Conservation (phyloP, 2,329 filamentous ascomycete genomes). For the Raffaelea arxii region DNA sequence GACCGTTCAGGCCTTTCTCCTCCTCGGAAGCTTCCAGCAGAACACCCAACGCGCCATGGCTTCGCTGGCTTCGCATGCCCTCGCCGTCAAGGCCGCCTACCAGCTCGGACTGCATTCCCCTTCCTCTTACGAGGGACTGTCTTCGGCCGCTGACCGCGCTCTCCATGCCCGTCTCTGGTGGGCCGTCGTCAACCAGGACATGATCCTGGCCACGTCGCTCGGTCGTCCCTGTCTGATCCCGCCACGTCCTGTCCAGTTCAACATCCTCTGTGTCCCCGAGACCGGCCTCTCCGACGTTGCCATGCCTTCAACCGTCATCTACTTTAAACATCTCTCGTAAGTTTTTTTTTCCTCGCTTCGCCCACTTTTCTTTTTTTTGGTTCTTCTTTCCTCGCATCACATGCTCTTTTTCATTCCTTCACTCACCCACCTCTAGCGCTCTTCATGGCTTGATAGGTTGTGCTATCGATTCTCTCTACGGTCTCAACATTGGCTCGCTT, state of each 20-base stretch:
- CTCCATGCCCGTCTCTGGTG: conserved; percentile 21
- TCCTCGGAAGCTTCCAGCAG: conserved; percentile 23
- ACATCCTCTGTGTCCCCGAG: neutral
- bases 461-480: conserved; percentile 9
- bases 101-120: conserved; percentile 24
- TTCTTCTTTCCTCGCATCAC: neutral
- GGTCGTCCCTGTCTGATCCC: conserved; percentile 15
- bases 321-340: conserved; percentile 6
- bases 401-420: neutral
- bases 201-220: conserved; percentile 14
- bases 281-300: neutral
- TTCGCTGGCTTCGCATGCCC: conserved; percentile 20
- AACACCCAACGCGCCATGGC: conserved; percentile 24
- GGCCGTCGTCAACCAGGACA: conserved; percentile 21
- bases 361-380: neutral
- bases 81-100: conserved; percentile 22
- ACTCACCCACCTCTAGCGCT: neutral
- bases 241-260: conserved; percentile 5
- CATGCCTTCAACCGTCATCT: conserved; percentile 1
- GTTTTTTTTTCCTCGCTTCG: no score
- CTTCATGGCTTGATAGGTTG: conserved; percentile 8
- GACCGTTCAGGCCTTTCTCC: conserved; percentile 20
- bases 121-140: conserved; percentile 16
- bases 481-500: conserved; percentile 9
- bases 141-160: conserved; percentile 15